Conservation (phyloP, 164 flowering plant species). For the Berberis thunbergii region DNA sequence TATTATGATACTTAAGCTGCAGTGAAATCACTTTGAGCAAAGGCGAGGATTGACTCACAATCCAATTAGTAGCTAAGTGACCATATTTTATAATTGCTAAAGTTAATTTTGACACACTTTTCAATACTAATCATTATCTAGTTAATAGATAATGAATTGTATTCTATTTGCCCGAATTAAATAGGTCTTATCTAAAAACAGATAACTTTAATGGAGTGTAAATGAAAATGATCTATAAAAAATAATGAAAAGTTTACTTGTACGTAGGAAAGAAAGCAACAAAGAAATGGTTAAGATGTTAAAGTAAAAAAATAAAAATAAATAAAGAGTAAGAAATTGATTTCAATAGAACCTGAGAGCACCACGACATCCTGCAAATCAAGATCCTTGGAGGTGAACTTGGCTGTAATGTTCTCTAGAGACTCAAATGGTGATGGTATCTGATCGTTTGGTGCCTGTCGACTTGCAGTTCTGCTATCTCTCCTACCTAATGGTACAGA, state of each 20-base stretch:
- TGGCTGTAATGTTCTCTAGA: constrained; percentile 44
- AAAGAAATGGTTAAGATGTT: neutral
- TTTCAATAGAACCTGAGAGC: constrained; percentile 45
- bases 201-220: neutral
- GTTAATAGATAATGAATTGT: neutral
- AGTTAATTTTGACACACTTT: too few relatives aligned
- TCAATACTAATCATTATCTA: too few relatives aligned
- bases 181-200: neutral
- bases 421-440: constrained; percentile 62
- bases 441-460: constrained; percentile 37
- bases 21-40: too few relatives aligned
- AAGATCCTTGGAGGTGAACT: constrained; percentile 65
- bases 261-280: neutral
- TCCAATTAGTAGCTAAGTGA: too few relatives aligned
- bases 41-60: too few relatives aligned
- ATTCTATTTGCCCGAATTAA: neutral
- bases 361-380: constrained; percentile 46
- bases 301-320: neutral
- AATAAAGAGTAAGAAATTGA: constrained; percentile 2
- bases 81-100: too few relatives aligned
- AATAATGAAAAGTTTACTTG: too few relatives aligned
- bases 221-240: too few relatives aligned
- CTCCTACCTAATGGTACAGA: constrained; percentile 42
- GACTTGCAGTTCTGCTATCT: constrained; percentile 52
- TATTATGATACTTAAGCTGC: too few relatives aligned